Evolutionary conservation across 768 basidiomycete species (phyloP).

Genomic region (Crucibulum laeve): DNA sequence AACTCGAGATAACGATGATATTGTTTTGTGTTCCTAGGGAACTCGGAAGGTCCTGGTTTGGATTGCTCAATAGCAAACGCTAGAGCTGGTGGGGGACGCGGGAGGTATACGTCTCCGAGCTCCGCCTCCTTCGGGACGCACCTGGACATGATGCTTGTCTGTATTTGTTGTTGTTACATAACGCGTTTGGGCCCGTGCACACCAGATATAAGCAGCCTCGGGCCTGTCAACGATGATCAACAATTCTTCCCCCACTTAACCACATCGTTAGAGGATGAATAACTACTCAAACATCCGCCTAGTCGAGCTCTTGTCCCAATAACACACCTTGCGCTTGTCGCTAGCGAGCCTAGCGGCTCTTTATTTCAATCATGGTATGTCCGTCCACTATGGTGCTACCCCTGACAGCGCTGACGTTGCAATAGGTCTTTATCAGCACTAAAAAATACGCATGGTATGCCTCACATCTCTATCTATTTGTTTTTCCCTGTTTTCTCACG

Average conservation of each 20-base stretch:
- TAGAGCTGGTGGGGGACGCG: neutral
- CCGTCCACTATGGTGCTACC: constrained; percentile 1
- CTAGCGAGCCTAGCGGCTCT: constrained; percentile 45
- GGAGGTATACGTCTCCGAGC: neutral
- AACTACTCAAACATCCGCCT: constrained; percentile 28
- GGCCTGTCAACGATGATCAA: constrained; percentile 52
- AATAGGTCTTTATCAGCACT: constrained; percentile 46
- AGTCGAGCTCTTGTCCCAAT: constrained; percentile 34
- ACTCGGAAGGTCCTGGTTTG: too few species aligned
- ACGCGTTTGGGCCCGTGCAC: constrained; percentile 35
- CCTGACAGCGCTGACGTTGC: neutral
- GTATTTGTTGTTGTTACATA: constrained; percentile 9
- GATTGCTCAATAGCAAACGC: too few species aligned
- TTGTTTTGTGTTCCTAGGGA: too few species aligned
- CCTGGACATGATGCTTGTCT: constrained; percentile 3
- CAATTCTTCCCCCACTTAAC: constrained; percentile 32
- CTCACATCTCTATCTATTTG: constrained; percentile 4
- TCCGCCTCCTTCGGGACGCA: neutral
- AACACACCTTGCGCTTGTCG: constrained; percentile 50
- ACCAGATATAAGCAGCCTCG: constrained; percentile 28
- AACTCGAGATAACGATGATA: too few species aligned
- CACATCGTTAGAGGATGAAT: constrained; percentile 39
- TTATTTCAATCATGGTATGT: constrained; percentile 38
- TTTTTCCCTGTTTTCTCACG: constrained; percentile 6
- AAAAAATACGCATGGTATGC: constrained; percentile 80